phyloP scores from a whole-genome alignment of 2,329 filamentous ascomycete species.

The Coniochaeta sp. region DNA sequence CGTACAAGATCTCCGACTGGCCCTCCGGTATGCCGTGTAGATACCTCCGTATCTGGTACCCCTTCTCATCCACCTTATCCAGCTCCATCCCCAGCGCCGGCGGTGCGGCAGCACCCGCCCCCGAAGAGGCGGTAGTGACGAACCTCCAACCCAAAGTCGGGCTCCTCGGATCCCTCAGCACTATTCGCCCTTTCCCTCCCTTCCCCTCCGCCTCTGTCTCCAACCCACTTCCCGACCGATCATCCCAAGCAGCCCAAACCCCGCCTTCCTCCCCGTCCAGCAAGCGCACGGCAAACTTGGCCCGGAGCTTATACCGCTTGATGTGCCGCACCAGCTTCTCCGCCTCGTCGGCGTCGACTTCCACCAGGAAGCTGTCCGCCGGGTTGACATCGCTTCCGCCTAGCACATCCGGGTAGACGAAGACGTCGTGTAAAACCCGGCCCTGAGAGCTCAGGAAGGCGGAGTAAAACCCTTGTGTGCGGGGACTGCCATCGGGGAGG shows the following conservation, averaged over 20 bases:
- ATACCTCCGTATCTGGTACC: constrained; percentile 73
- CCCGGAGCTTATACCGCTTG: constrained; percentile 77
- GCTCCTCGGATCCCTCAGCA: constrained; percentile 44
- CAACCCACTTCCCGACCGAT: constrained; percentile 17
- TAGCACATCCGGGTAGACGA: constrained; percentile 64
- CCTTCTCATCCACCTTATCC: constrained; percentile 34
- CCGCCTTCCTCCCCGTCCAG: constrained; percentile 57
- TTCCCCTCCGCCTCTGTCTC: background rate
- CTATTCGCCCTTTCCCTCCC: constrained; percentile 17
- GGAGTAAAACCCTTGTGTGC: constrained; percentile 59
- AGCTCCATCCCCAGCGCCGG: constrained; percentile 20
- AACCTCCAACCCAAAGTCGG: constrained; percentile 50
- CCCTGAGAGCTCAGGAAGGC: constrained; percentile 84
- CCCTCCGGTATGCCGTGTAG: constrained; percentile 80
- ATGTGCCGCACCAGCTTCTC: constrained; percentile 62
- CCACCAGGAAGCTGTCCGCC: constrained; percentile 61
- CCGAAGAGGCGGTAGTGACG: constrained; percentile 16
- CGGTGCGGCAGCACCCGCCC: background rate
- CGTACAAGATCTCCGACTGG: constrained; percentile 65
- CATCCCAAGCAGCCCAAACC: constrained; percentile 72
- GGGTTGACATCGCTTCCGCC: constrained; percentile 15
- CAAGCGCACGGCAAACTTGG: constrained; percentile 65
- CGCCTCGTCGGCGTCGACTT: constrained; percentile 68
- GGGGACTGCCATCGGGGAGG: constrained; percentile 14
- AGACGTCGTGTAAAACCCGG: constrained; percentile 80